Base-by-base conservation (phyloP, 2,329 filamentous ascomycete species). In the Aurifilum marmelostoma region DNA sequence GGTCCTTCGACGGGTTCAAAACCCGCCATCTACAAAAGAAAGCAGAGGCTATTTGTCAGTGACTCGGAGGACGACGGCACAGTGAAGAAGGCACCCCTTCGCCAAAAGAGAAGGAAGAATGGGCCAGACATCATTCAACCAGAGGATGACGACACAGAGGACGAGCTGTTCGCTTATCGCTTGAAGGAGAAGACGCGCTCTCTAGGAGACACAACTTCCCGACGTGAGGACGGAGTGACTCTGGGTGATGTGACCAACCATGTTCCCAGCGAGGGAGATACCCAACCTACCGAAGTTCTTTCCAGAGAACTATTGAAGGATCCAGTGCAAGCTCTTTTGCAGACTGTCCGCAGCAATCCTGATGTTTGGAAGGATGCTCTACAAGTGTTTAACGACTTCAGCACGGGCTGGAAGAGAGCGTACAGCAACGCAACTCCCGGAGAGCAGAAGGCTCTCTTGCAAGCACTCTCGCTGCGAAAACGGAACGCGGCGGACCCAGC, bases 361-460 rank as follows among this genome's bases (percentile, higher is more conserved):
- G 14, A 21, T 21, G 56, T 24, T 24, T 59, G 63, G 47, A 14
- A 24, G 11, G 29, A n/a, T 12, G 21, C 37, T 50, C 4, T 32
- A 18, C 18, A 24, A 5, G 11, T 29, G 3, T 29, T 21, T 11
- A 29, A n/a, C 5, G n/a, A n/a, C n/a, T n/a, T n/a, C 32, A 63
- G 8, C 2, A 24, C n/a, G 9, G 3, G 12, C 24, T 63, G n/a
- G 39, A 5, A 29, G n/a, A 32, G 12, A 7, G 24, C 41, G 11
- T 47, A n/a, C 61, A 18, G 29, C 24, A 1, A 11, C 7, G 27
- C 61, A 21, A 3, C 29, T 11, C 58, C 24, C 12, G 16, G 21
- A n/a, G 67, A 69, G 64, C 41, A 11, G 3, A 37, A 16, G 18
- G 67, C 67, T 14, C 59, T 69, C 5, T n/a, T 63, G 8, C 64